Evolutionary conservation across 306 rosid species (phyloP), one percentile per base, ranked within the genome.

Genomic region (Trifolium fragiferum): DNA sequence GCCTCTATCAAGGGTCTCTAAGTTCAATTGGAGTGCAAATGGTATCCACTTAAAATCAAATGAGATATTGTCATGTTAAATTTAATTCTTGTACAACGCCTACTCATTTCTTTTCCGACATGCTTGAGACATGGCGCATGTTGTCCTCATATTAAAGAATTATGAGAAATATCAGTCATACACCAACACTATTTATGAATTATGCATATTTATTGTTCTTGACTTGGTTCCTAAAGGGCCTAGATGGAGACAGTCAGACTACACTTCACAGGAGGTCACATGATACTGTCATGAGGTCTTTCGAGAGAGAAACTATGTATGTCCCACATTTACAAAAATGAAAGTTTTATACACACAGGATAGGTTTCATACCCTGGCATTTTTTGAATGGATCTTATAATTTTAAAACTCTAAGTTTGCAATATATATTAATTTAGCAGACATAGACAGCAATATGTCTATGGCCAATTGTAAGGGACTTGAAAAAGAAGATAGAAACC

Each of bases 31-130:
- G 58, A 15, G 49, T 21, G n/a, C 23, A 58, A 46, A 33, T 7
- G 35, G 20, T 32, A 19, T 21, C 69, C 38, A 72, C 58, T 61
- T 23, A 4, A 27, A 78, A 70, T 62, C 58, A 59, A 78, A 61
- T n/a, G 70, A 47, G 3, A 25, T 25, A 25, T 1, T 2, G 30
- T 25, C 30, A 2, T 25, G 30, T 25, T 25, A 25, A 25, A 23
- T 25, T 25, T 25, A 25, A 25, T 25, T 25, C 30, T 25, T 25
- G 33, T 30, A 30, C 33, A 30, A 30, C 5, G 33, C 33, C 33
- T 30, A 4, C 33, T 30, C 33, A 30, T 30, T 30, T 4, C 6
- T 30, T 30, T 30, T 27, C 32, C 32, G 30, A 49, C 63, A 10
- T 37, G 47, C 59, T 18, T 53, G 41, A 40, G 65, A 72, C 67